These are phyloP conservation scores for Aspergillus egyptiacus DNA, from an alignment of 495 filamentous ascomycete genomes.

Conservation along the genomic window DNA sequence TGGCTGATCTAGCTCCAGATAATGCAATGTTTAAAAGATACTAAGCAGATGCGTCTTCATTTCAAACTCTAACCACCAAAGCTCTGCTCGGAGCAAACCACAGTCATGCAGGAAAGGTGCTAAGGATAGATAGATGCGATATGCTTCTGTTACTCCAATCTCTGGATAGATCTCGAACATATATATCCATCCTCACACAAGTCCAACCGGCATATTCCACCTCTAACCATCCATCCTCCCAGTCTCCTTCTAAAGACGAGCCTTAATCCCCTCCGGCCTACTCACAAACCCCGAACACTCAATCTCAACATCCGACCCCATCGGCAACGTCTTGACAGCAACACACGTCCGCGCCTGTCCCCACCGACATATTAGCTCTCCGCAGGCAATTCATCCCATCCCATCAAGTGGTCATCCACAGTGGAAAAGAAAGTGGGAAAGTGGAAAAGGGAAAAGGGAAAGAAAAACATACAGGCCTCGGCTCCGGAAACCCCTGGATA, in stretches of 20 bases:
- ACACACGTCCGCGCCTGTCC: constrained; percentile 56
- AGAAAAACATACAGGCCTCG: constrained; percentile 42
- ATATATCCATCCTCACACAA: not conserved
- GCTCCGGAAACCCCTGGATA: constrained; percentile 46
- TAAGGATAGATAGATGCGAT: no score
- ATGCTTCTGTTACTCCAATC: no score
- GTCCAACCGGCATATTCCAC: not conserved
- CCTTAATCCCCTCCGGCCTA: constrained; percentile 1
- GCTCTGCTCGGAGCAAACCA: no score
- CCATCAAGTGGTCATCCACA: no score
- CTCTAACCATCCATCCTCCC: not conserved
- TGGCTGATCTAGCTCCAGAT: no score
- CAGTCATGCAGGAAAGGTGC: no score
- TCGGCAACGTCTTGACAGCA: constrained; percentile 57
- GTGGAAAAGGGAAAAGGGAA: not conserved
- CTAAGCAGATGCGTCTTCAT: no score
- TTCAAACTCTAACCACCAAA: no score
- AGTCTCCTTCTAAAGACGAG: constrained; percentile 9
- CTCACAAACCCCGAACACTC: constrained; percentile 45
- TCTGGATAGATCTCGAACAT: no score
- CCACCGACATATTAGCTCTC: not conserved
- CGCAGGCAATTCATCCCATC: not conserved
- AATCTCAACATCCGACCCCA: constrained; percentile 66
- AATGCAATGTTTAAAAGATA: no score
- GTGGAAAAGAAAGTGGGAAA: not conserved